Evolutionary conservation across 2,329 filamentous ascomycete species (phyloP), one percentile per base, ranked within the genome.

Genomic region (Venturia carpophila): DNA sequence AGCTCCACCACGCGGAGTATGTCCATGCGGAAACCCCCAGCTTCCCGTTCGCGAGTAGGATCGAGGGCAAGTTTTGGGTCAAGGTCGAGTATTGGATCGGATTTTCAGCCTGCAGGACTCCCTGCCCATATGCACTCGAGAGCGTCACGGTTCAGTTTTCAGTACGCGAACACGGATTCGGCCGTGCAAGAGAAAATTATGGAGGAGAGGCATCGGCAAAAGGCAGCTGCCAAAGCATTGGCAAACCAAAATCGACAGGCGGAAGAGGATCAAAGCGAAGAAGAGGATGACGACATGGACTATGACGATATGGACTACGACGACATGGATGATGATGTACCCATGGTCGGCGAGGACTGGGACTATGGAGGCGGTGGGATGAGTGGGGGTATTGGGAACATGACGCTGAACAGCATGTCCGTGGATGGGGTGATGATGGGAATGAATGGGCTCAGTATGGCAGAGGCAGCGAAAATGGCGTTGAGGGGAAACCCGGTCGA

Each of bases 71-170:
- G 43, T 17, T 63, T 49, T 34, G 61, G 41, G 13, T 39, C 61
- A n/a, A 34, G 60, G 39, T 42, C 60, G 21, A 61, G 60, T 61
- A 45, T 61, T 7, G 37, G 60, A 7, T 30, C 37, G 11, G 43
- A 66, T 39, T 63, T 63, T 21, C 47, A 42, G 24, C 17, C 55
- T 37, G 30, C 37, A 13, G 64, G 64, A 9, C 34, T 66, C 11
- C 64, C 64, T 5, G 13, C 77, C 58, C 79, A 80, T 68, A 72
- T 79, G 58, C 76, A 74, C 3, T 92, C 89, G 72, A 90, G 87
- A 13, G 90, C 89, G 0, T 91, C 88, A 0, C 81, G 90, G 17
- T 92, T 93, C 72, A 92, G 89, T 70, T 93, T 93, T 71, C 89
- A 92, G 71, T 90, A 92, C 80, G 83, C 87, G 19, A 87, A 87